phyloP scores from a whole-genome alignment of 2,329 filamentous ascomycete genomes.

The Paecilomyces dactylethromorphus region DNA sequence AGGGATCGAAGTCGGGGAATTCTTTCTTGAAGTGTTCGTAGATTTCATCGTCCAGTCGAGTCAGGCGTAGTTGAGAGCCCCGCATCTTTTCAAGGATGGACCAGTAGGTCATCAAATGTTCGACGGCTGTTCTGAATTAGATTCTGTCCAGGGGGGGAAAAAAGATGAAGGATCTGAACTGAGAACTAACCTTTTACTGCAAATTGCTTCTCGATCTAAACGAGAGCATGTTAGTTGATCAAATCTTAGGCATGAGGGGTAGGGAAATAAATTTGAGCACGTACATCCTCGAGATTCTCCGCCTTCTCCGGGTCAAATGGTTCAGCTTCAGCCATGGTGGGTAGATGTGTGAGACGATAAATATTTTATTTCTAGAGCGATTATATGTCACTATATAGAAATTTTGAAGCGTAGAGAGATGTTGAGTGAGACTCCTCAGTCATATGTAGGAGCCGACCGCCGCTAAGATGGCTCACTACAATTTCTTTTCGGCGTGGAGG shows the following conservation, averaged over 20 bases:
- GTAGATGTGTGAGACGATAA: conserved; percentile 1
- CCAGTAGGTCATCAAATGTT: conserved; percentile 98
- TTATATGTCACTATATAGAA: not conserved
- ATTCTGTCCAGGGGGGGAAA: not conserved
- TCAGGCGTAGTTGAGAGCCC: conserved; percentile 83
- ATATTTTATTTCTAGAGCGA: not conserved
- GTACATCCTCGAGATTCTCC: conserved; percentile 63
- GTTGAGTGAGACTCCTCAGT: not conserved
- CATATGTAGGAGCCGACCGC: not conserved
- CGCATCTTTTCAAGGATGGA: conserved; percentile 83
- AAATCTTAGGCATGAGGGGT: not conserved
- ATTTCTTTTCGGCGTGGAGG: conserved; percentile 22
- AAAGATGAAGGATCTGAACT: conserved; percentile 2
- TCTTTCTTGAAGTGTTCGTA: conserved; percentile 77
- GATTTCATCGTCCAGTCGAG: conserved; percentile 93
- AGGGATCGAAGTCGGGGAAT: conserved; percentile 89
- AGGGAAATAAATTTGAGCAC: conserved; percentile 21
- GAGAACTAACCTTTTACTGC: conserved; percentile 72
- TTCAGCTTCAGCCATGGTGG: conserved; percentile 32
- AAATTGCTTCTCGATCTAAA: conserved; percentile 96
- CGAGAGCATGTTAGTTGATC: conserved; percentile 5
- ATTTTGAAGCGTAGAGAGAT: not conserved
- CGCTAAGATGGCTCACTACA: conserved; percentile 20
- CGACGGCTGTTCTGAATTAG: conserved; percentile 55
- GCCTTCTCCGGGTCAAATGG: conserved; percentile 54